Conservation (phyloP, 2,329 filamentous ascomycete genomes). For the Alternaria metachromatica region DNA sequence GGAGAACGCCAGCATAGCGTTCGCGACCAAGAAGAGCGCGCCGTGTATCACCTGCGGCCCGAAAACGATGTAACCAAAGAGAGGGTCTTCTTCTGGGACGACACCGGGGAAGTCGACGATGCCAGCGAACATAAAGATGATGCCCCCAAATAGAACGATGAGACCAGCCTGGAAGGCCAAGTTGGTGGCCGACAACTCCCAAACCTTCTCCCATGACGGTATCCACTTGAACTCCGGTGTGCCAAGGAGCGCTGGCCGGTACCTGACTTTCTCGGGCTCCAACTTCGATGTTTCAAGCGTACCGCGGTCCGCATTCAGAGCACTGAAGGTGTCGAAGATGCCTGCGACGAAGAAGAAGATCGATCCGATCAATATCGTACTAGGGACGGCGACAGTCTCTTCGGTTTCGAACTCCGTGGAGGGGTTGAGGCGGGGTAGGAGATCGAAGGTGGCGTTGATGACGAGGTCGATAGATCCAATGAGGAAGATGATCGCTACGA, state of each 20-base stretch:
- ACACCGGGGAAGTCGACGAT: constrained; percentile 38
- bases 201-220: constrained; percentile 22
- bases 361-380: constrained; percentile 33
- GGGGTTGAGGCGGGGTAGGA: constrained; percentile 21
- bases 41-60: constrained; percentile 36
- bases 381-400: constrained; percentile 27
- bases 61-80: constrained; percentile 29
- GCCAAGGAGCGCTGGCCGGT: constrained; percentile 33
- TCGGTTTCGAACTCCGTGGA: constrained; percentile 20
- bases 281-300: constrained; percentile 19
- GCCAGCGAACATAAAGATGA: constrained; percentile 40
- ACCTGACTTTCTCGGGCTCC: constrained; percentile 14
- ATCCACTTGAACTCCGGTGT: constrained; percentile 35
- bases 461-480: constrained; percentile 33
- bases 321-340: constrained; percentile 34
- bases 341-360: constrained; percentile 38
- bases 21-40: constrained; percentile 33
- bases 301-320: constrained; percentile 31
- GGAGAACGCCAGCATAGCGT: constrained; percentile 31
- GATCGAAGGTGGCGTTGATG: constrained; percentile 37
- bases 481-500: constrained; percentile 35
- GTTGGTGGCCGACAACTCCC: constrained; percentile 24
- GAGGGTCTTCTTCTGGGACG: constrained; percentile 18
- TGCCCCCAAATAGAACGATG: constrained; percentile 36
- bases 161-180: constrained; percentile 39